phyloP scores from a whole-genome alignment of 345 rosid genomes.

The Cardamine chenopodiifolia region DNA sequence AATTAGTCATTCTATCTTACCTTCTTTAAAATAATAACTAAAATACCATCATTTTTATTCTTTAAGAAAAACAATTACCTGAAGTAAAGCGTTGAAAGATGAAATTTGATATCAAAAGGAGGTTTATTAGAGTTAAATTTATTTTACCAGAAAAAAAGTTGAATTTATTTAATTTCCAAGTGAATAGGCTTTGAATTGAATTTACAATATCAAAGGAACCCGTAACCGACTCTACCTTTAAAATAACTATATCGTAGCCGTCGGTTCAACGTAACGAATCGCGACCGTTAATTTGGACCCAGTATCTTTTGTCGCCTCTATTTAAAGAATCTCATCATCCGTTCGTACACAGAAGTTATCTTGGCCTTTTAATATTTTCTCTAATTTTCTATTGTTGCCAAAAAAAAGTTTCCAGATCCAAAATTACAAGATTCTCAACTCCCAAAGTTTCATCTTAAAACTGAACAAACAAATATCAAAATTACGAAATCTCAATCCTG shows the following conservation, averaged over 20 bases:
- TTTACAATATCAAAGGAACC: conserved; percentile 30
- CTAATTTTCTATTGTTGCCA: not conserved
- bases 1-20: not conserved
- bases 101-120: not conserved
- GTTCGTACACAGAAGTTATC: conserved; percentile 21
- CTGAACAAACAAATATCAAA: conserved; percentile 19
- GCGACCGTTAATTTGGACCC: conserved; percentile 16
- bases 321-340: conserved; percentile 43
- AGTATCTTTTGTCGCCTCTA: conserved; percentile 7
- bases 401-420: conserved; percentile 33
- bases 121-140: not conserved
- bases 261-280: conserved; percentile 9
- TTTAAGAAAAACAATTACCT: not conserved
- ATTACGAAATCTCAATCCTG: not conserved
- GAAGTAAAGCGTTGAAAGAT: not conserved
- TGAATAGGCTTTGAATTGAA: not conserved
- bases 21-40: not conserved
- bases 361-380: not conserved
- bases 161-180: not conserved
- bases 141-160: not conserved
- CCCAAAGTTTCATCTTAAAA: not conserved
- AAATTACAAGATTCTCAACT: conserved; percentile 20
- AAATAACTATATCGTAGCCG: conserved; percentile 10
- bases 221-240: conserved; percentile 30
- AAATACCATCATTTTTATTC: not conserved